Percentiles rank a stretch among this genome's conserved stretches.
phyloP scores from a whole-genome alignment of 306 rosid genomes.

The Coriaria nepalensis region DNA sequence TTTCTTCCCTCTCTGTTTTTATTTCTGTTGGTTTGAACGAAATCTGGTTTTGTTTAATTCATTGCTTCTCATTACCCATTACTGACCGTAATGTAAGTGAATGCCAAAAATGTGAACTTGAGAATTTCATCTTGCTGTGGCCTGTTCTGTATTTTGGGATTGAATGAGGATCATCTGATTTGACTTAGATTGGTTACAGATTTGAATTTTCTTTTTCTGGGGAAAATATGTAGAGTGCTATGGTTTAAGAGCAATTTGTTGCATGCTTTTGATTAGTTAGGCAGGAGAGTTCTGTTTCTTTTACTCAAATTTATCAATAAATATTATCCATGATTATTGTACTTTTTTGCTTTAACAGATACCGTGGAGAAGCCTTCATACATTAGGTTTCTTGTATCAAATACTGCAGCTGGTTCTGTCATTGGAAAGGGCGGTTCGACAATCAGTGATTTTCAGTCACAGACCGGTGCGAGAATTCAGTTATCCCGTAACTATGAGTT shows the following conservation, averaged over 20 bases:
- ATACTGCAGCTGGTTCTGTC: slow-evolving; percentile 99
- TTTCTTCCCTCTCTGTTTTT: slow-evolving; percentile 1
- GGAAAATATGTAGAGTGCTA: too few relatives aligned
- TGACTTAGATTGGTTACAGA: too few relatives aligned
- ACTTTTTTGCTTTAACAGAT: slow-evolving; percentile 32
- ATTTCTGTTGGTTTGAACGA: neutral
- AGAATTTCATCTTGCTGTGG: too few relatives aligned
- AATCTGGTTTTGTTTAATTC: slow-evolving; percentile 1
- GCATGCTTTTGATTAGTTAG: too few relatives aligned
- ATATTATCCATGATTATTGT: too few relatives aligned
- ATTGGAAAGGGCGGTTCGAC: slow-evolving; percentile 99
- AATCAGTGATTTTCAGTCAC: slow-evolving; percentile 91
- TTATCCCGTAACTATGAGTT: slow-evolving; percentile 90
- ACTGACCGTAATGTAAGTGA: too few relatives aligned
- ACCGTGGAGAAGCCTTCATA: slow-evolving; percentile 72
- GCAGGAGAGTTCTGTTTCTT: neutral
- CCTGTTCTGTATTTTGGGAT: too few relatives aligned
- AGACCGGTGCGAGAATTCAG: slow-evolving; percentile 96
- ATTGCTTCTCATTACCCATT: neutral
- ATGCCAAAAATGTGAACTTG: too few relatives aligned
- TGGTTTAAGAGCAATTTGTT: too few relatives aligned
- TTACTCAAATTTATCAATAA: slow-evolving; percentile 2
- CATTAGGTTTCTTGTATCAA: slow-evolving; percentile 87
- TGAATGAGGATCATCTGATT: too few relatives aligned
- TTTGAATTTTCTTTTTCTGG: too few relatives aligned